Percentiles rank a stretch among this genome's conserved stretches.
phyloP scores from a whole-genome alignment of 2,329 filamentous ascomycete species.

The Ophiobolus disseminans region DNA sequence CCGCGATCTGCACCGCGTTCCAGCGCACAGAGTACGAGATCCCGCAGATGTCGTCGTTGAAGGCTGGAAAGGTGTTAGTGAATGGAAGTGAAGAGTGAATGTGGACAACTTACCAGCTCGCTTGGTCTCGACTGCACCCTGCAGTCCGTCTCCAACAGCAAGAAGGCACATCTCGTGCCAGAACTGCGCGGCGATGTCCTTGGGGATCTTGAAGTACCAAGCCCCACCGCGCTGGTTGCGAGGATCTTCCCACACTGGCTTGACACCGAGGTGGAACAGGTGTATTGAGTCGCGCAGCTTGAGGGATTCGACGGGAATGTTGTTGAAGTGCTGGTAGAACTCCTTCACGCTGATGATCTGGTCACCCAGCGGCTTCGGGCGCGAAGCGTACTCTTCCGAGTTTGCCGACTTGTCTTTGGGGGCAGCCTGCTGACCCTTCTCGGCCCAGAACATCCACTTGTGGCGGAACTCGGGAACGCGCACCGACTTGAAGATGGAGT shows the following conservation, averaged over 20 bases:
- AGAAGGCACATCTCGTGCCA: slow-evolving; percentile 84
- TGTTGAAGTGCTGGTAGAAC: slow-evolving; percentile 65
- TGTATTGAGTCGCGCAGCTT: slow-evolving; percentile 72
- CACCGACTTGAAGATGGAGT: slow-evolving; percentile 53
- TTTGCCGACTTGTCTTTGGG: slow-evolving; percentile 29
- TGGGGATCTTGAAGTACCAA: slow-evolving; percentile 91
- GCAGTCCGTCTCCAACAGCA: slow-evolving; percentile 82
- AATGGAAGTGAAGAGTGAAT: neutral
- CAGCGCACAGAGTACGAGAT: slow-evolving; percentile 87
- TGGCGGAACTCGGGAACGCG: slow-evolving; percentile 59
- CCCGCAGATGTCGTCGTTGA: slow-evolving; percentile 84
- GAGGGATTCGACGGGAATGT: slow-evolving; percentile 77
- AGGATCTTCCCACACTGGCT: slow-evolving; percentile 84
- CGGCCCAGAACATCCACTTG: slow-evolving; percentile 62
- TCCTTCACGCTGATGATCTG: slow-evolving; percentile 56
- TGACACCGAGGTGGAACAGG: slow-evolving; percentile 82
- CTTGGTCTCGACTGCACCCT: slow-evolving; percentile 70
- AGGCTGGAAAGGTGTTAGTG: slow-evolving; percentile 34
- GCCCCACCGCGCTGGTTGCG: slow-evolving; percentile 85
- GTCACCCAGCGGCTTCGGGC: slow-evolving; percentile 53
- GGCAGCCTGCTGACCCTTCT: slow-evolving; percentile 45
- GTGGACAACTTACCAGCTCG: slow-evolving; percentile 62
- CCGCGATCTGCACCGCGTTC: slow-evolving; percentile 84
- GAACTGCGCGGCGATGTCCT: slow-evolving; percentile 72
- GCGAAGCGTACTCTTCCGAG: slow-evolving; percentile 52